Conservation (phyloP, 1,139 yeast species). For the Pichiaceae sp. region DNA sequence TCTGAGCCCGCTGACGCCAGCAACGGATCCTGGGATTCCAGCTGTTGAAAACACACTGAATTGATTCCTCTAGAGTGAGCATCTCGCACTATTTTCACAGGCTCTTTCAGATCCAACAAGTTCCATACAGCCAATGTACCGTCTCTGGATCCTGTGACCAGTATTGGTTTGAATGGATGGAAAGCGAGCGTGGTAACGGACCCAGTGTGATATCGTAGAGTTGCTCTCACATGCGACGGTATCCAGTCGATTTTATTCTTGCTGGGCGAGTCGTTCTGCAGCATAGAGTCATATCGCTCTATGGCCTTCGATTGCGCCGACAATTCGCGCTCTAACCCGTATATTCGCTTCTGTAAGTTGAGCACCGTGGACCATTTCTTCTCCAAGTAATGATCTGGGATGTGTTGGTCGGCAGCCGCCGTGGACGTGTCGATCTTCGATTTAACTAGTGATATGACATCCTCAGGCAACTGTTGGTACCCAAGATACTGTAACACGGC, state of each 20-base stretch:
- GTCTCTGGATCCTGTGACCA: slow-evolving; percentile 65
- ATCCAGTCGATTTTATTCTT: slow-evolving; percentile 50
- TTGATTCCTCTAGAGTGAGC: slow-evolving; percentile 77
- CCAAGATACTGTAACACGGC: slow-evolving; percentile 12
- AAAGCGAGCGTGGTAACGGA: slow-evolving; percentile 58
- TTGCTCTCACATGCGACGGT: slow-evolving; percentile 47
- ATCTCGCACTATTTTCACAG: slow-evolving; percentile 49
- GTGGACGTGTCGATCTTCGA: too few relatives aligned
- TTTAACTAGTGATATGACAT: neutral
- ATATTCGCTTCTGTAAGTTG: slow-evolving; percentile 65
- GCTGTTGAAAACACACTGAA: slow-evolving; percentile 44
- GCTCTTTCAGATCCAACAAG: slow-evolving; percentile 52
- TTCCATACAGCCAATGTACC: slow-evolving; percentile 77
- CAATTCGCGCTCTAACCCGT: slow-evolving; percentile 38
- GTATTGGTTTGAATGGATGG: slow-evolving; percentile 64
- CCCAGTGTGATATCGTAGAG: slow-evolving; percentile 48
- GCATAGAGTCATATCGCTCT: slow-evolving; percentile 5
- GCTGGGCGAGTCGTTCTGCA: neutral
- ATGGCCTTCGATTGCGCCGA: slow-evolving; percentile 15
- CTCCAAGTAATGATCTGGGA: slow-evolving; percentile 43
- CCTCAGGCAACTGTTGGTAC: neutral
- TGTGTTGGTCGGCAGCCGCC: too few relatives aligned
- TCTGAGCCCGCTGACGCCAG: slow-evolving; percentile 56
- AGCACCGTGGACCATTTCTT: slow-evolving; percentile 88
- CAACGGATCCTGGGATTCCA: slow-evolving; percentile 17